Base-by-base conservation (phyloP, 768 basidiomycete genomes). In the Amanita rubescens region DNA sequence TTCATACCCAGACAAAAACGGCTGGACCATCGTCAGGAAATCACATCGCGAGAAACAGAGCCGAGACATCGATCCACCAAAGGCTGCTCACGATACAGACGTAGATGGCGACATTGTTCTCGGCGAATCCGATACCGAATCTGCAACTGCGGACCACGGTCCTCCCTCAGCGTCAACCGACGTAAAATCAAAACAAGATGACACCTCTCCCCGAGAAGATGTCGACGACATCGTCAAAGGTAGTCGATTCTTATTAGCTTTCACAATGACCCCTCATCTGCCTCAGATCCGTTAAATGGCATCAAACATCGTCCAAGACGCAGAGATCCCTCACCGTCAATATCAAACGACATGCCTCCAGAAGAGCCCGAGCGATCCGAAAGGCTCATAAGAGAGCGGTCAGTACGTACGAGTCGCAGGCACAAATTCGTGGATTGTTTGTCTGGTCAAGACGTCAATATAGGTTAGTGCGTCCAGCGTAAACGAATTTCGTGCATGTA, bases 401-500 rank as follows among this genome's bases (percentile, higher is more conserved):
- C 89, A 9, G 87, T 91, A 65, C 79, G 82, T 53, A 82, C 85
- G 10, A 90, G 87, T 63, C 78, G 87, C 58, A 80, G 82, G 50
- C 77, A 84, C 56, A 94, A 91, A 62, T 93, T 95, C 64, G 71
- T 89, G 37, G 85, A 88, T 54, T 92, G 88, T 65, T 69, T 95
- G 39, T 77, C 75, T 25, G 77, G 76, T 55, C 81, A 85, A 51
- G 87, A 91, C 58, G 84, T 94, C 46, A 86, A 92, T 65, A 86
- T 96, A 44, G 81, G 88, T n/a, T n/a, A n/a, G n/a, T 89, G 61
- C 58, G 84, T 72, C 41, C 32, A 37, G 39, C 47, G 9, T 32
- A 24, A n/a, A 14, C 7, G 49, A 38, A 41, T 30, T 48, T 20
- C 20, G 33, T 45, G 48, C 32, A 30, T 30, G 45, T 49, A 30